Evolutionary conservation across 192 early-diverging fungal species (phyloP), one percentile per base, ranked within the genome.

Genomic region (Coemansia pectinata): DNA sequence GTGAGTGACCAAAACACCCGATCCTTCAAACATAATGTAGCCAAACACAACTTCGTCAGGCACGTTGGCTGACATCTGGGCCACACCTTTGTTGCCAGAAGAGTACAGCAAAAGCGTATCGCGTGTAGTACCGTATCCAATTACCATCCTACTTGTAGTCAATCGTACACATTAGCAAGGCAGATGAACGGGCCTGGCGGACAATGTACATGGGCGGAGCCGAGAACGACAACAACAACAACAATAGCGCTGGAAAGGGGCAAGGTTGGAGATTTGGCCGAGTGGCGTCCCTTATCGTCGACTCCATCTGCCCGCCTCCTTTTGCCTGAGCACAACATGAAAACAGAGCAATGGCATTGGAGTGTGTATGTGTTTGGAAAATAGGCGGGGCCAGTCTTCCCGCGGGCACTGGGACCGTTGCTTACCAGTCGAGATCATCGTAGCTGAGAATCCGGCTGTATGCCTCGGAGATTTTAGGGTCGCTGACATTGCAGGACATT

Each of bases 351-450:
- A 9, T 5, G 25, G 2, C 23, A 4, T 23, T 53, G 21, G 25
- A 5, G 27, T 11, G 52, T 10, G 19, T 5, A 21, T 17, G 19
- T 47, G 45, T 21, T 48, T 53, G 52, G 25, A 29, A 53, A 27
- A 53, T 29, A 53, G 25, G 11, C 25, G 10, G 23, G 52, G 25
- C 10, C 52, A 4, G 33, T 6, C 25, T 17, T 36, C 8, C 6
- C 2, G 33, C 15, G 7, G 31, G 11, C 25, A 29, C 23, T 12
- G 10, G 48, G 53, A 12, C 57, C 17, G 25, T n/a, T 34, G 57
- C 79, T 61, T 76, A 81, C 79, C 79, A 81, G 68, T 81, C 79
- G 55, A 67, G 66, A 40, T 58, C 71, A 65, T 81, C 71, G 39
- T 44, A 19, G 48, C 63, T 70, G 45, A 81, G 67, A 21, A 81